Evolutionary conservation across 2,329 filamentous ascomycete species (phyloP).

Genomic region (Cercospora janseana): DNA sequence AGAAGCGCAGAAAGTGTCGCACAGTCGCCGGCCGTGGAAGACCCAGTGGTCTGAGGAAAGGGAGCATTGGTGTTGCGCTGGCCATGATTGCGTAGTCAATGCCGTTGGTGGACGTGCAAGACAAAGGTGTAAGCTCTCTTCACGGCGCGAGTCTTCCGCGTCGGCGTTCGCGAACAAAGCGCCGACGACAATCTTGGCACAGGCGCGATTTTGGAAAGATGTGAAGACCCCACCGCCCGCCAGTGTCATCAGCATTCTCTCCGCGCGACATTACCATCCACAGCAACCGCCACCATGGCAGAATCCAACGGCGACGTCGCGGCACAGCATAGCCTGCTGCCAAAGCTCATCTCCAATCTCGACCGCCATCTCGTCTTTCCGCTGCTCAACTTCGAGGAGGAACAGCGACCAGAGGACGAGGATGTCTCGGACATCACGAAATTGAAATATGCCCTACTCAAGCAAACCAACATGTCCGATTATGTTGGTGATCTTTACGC

Average conservation of each 20-base stretch:
- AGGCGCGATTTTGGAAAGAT: slow-evolving; percentile 8
- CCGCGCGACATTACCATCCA: too few relatives aligned
- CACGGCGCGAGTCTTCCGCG: slow-evolving; percentile 3
- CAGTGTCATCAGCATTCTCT: too few relatives aligned
- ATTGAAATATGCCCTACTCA: slow-evolving; percentile 89
- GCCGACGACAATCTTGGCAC: slow-evolving; percentile 18
- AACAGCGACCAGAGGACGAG: slow-evolving; percentile 74
- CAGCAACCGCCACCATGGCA: slow-evolving; percentile 43
- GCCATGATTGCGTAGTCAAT: slow-evolving; percentile 39
- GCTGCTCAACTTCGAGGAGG: slow-evolving; percentile 85
- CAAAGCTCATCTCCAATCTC: slow-evolving; percentile 85
- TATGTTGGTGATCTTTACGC: slow-evolving; percentile 91
- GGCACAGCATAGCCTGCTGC: slow-evolving; percentile 71
- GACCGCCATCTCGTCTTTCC: slow-evolving; percentile 97
- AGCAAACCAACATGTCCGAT: slow-evolving; percentile 98
- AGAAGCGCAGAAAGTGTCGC: slow-evolving; percentile 44
- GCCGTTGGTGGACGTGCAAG: slow-evolving; percentile 10
- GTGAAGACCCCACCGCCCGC: background rate
- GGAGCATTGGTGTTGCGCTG: slow-evolving; percentile 37
- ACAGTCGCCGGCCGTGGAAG: slow-evolving; percentile 40
- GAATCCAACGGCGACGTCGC: slow-evolving; percentile 42
- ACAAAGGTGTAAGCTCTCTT: slow-evolving; percentile 1
- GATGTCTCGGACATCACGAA: slow-evolving; percentile 72
- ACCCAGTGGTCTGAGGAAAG: slow-evolving; percentile 44
- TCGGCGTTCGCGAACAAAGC: slow-evolving; percentile 7